Evolutionary conservation across 768 basidiomycete species (phyloP), one percentile per base, ranked within the genome.

Genomic region (Tephrocybe rancida): DNA sequence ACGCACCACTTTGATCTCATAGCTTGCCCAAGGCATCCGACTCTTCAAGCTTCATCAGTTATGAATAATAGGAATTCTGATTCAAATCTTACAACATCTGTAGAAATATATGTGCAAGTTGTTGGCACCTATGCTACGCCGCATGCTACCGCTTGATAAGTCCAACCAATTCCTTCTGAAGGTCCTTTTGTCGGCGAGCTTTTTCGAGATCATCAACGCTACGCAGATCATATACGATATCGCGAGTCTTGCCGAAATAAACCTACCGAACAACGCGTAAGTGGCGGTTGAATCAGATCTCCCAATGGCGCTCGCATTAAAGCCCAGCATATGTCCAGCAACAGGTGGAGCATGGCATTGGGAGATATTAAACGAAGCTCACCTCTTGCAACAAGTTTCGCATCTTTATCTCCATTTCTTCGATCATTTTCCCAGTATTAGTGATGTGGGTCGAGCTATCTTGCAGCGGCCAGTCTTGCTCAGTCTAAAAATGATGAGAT

Each of bases 361-460:
- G 8, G 26, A 35, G 1, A 41, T 22, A 19, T 42, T 6, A 13
- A 25, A 9, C 21, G 47, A 54, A 50, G 56, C 74, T 42, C 54
- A 85, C 92, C 77, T 95, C 92, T 70, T 93, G 90, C 44, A 99
- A 77, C 51, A 94, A 75, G 70, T 97, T 97, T 34, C 97, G 83
- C 93, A 98, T 95, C 76, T 98, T 98, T 69, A 95, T 93, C 73
- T 99, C 97, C 92, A 96, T 95, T 59, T 98, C 97, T 70, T 99
- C 97, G 58, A 99, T 87, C 87, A 98, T 89, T 60, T 81, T 83
- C 4, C 97, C 97, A n/a, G 88, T 87, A 70, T 98, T 98, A 38
- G 85, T 82, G 54, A 99, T 89, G 71, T 99, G 97, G 37, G 91
- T 88, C 19, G 87, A 82, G 37, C 80, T 67, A 60, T 91, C 90